Percentiles rank a stretch among this genome's conserved stretches.
These are phyloP conservation scores for Chrysoporthe puriensis DNA, from an alignment of 2,329 filamentous ascomycete species.

Conservation along the genomic window DNA sequence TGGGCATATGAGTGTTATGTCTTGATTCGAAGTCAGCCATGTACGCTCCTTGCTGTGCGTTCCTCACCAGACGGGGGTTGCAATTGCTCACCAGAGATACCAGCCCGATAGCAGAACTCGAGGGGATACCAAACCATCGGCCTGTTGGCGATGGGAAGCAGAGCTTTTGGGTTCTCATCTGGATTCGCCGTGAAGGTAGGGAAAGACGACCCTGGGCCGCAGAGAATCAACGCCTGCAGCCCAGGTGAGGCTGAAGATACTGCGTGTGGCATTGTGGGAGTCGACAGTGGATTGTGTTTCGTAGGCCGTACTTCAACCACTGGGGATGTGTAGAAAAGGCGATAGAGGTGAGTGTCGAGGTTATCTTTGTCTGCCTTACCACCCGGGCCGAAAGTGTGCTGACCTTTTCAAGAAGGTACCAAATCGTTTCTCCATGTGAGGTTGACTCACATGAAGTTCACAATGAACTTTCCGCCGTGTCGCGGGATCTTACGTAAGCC, in stretches of 20 bases:
- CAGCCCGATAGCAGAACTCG: constrained; percentile 82
- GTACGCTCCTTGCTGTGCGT: too few species aligned
- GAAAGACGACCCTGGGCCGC: constrained; percentile 80
- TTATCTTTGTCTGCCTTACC: neutral
- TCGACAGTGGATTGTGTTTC: neutral
- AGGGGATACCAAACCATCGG: constrained; percentile 91
- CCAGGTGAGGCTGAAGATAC: constrained; percentile 73
- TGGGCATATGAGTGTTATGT: constrained; percentile 65
- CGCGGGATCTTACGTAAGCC: constrained; percentile 4
- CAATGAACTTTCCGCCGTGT: neutral
- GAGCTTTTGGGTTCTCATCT: constrained; percentile 79
- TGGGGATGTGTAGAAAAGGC: neutral
- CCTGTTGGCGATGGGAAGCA: constrained; percentile 80
- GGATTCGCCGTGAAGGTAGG: constrained; percentile 82
- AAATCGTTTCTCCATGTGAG: neutral
- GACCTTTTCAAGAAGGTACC: neutral
- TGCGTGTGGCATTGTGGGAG: constrained; percentile 71
- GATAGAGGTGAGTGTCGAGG: neutral
- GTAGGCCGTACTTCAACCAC: neutral
- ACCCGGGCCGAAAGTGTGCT: neutral
- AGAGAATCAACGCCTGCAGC: constrained; percentile 82
- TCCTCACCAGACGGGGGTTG: neutral
- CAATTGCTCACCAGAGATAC: constrained; percentile 66
- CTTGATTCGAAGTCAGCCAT: constrained; percentile 40
- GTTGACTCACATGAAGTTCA: constrained; percentile 16